Evolutionary conservation across 257 asterid species (phyloP), one percentile per base, ranked within the genome.

Genomic region (Nemophila menziesii): DNA sequence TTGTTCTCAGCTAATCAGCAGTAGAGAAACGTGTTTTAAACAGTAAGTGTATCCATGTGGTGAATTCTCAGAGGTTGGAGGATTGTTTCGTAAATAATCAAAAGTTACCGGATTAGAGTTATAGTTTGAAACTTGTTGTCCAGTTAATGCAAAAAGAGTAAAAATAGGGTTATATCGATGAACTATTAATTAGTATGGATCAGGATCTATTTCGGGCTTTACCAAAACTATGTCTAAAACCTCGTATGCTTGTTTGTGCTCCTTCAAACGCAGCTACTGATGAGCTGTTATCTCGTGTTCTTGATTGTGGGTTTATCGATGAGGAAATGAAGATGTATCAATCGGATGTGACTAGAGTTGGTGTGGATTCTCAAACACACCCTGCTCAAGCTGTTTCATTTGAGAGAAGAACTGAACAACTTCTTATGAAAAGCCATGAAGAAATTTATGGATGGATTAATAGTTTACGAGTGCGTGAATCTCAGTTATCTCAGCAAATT

Each of bases 191-290:
- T 60, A 85, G 82, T 71, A 90, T 90, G 99, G 96, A 90, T 75
- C 96, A 85, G 64, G 81, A 82, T 70, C 94, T 90, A 33, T 82
- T 79, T 51, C 81, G 99, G 45, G 85, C 94, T 39, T 93, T 90
- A 59, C 99, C 99, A 3, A 90, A 85, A 68, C 85, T 90, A 20
- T 90, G 99, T 60, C 99, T 96, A 5, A 90, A 90, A 65, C 99
- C 99, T 40, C 77, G 96, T 64, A 90, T 90, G 99, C 99, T 90
- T n/a, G 99, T 90, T 16, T 90, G 99, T 63, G 99, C 99, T 55
- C 99, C 99, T 49, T 90, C 99, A 26, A 90, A 90, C 69, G 94
- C 99, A 24, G 99, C 99, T 24, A 90, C 99, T 36, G 99, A 90
- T 51, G 99, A 90, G 67, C 65, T 90, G 61, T 92, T 90, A 55